Evolutionary conservation across 371 early-diverging fungal species (phyloP), one percentile per base, ranked within the genome.

Genomic region (Mucor saturninus): DNA sequence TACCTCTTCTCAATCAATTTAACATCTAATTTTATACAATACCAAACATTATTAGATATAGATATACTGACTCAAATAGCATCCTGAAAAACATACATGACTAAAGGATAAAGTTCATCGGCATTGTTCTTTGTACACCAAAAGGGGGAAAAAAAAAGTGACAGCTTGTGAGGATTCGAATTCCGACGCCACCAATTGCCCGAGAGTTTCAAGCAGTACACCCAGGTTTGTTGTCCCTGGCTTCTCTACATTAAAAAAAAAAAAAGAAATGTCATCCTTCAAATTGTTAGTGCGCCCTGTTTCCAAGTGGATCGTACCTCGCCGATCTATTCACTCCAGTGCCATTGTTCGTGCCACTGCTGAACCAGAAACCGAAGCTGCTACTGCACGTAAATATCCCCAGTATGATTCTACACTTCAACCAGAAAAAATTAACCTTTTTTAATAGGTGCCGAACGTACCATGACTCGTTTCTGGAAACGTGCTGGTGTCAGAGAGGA

Each of bases 381-480:
- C 72, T 28, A 45, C 69, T 50, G 65, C 68, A 63, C 63, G 73
- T 68, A 68, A 63, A 29, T 56, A 43, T 28, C 61, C 4, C 21
- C 61, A 26, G 21, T 21, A 21, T 21, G 21, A 21, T 21, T 21
- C 21, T 21, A 21, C 21, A 21, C 21, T 21, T 21, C 21, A 21
- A 21, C 21, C 21, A 21, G 21, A 21, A 21, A 21, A 21, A 0
- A 21, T 21, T 21, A 64, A 3, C 35, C 29, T 29, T 1, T 48
- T 32, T 37, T 37, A 48, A 28, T 40, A 85, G 84, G 77, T 39
- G 86, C 83, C 56, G 84, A 86, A 58, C 77, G 83, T 42, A 83
- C 87, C 26, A 79, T 89, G 75, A 77, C 82, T 52, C 83, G 92
- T 45, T 93, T 93, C 78, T 93, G 93, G 93, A 89, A 90, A 61